A percentile compares a stretch with the other conserved stretches of the same genome.
These are phyloP conservation scores for Solanum ahanhuiri DNA, from an alignment of 257 asterid species.

Conservation along the genomic window DNA sequence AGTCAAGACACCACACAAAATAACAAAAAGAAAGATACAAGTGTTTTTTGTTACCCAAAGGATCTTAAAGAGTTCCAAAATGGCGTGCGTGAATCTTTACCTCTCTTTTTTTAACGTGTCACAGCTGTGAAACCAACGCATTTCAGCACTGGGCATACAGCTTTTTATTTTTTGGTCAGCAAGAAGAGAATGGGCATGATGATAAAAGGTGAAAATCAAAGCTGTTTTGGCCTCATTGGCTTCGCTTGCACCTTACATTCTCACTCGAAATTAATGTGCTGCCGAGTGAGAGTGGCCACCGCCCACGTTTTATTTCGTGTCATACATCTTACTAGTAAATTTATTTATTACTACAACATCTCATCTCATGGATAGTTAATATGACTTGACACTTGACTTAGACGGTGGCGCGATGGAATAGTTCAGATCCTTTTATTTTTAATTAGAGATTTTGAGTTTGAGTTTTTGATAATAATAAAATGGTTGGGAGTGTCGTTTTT, in stretches of 20 bases:
- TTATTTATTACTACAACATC: not conserved
- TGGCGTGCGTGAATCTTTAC: not conserved
- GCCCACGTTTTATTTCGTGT: not conserved
- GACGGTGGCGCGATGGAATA: rapidly evolving
- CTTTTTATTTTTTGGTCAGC: not conserved
- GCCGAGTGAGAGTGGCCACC: not conserved
- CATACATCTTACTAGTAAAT: not conserved
- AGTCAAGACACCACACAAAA: not conserved
- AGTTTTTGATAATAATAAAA: not conserved
- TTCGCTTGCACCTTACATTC: not conserved
- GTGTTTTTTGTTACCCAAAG: not conserved
- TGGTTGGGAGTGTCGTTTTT: rapidly evolving
- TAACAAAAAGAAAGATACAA: not conserved
- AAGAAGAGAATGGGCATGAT: not conserved
- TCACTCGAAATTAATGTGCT: not conserved
- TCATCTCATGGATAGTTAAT: not conserved
- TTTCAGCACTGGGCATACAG: not conserved
- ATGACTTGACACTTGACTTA: not conserved
- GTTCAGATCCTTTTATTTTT: not conserved
- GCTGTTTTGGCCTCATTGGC: not conserved
- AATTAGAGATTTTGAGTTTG: not conserved
- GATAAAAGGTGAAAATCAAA: not conserved
- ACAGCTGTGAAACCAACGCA: not conserved
- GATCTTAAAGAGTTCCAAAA: not conserved
- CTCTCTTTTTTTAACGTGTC: not conserved